Conservation (phyloP, 495 filamentous ascomycete species). For the Aspergillus mulundensis region DNA sequence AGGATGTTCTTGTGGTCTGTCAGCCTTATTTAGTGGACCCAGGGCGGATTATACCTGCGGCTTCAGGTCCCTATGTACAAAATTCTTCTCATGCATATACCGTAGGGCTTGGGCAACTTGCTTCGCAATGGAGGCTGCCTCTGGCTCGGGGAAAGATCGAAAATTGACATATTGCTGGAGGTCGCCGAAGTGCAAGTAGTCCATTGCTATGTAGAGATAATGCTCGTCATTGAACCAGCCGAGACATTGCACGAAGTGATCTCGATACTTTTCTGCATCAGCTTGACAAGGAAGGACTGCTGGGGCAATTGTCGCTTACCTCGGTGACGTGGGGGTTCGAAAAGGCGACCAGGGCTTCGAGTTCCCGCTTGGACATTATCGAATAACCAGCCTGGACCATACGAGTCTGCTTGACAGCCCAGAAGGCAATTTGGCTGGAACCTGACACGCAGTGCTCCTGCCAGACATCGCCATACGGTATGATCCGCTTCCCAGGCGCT, state of each 20-base stretch:
- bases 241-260: neutral
- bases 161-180: neutral
- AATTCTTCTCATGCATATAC: neutral
- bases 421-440: neutral
- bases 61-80: neutral
- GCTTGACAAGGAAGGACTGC: neutral
- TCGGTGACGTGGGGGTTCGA: neutral
- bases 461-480: neutral
- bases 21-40: neutral
- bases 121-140: neutral
- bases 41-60: neutral
- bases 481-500: neutral
- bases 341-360: neutral
- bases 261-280: neutral
- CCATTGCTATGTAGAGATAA: neutral
- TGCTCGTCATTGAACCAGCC: neutral
- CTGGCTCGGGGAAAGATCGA: neutral
- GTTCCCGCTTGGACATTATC: neutral
- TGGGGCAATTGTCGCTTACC: neutral
- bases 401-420: neutral
- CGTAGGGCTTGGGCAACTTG: neutral
- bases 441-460: neutral
- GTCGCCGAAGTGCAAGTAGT: conserved; percentile 1
- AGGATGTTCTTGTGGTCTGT: neutral
- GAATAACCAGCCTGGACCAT: neutral